Evolutionary conservation across 2,329 filamentous ascomycete species (phyloP).

Genomic region (Fusarium sp.): DNA sequence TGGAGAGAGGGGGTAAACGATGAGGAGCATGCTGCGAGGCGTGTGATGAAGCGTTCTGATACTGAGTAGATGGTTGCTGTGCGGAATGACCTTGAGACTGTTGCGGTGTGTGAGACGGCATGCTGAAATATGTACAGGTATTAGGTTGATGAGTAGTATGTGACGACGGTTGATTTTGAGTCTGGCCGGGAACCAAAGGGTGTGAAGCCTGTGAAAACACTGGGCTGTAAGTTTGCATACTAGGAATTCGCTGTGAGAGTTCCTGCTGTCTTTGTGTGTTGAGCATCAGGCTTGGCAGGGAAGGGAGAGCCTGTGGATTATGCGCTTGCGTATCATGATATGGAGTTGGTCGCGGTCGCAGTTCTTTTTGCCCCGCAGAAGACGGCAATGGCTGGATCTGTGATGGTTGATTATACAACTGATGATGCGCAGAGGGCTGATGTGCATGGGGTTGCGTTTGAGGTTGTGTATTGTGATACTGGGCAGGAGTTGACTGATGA

Average conservation of each 20-base stretch:
- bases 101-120: neutral
- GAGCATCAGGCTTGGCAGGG: neutral
- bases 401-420: neutral
- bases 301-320: neutral
- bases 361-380: too few species aligned
- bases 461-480: neutral
- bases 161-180: neutral
- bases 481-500: neutral
- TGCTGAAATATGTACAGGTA: neutral
- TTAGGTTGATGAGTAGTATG: neutral
- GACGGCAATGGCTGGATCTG: neutral
- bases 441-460: neutral
- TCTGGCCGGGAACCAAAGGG: neutral
- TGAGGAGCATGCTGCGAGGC: neutral
- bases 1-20: neutral
- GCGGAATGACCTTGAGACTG: neutral
- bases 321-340: neutral
- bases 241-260: neutral
- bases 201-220: neutral
- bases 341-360: neutral
- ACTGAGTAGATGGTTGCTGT: neutral
- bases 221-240: neutral
- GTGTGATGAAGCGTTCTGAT: neutral
- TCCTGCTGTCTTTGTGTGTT: neutral
- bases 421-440: neutral